These are phyloP conservation scores for Lichtheimia hyalospora DNA, from an alignment of 371 early-diverging fungal genomes.

Conservation along the genomic window DNA sequence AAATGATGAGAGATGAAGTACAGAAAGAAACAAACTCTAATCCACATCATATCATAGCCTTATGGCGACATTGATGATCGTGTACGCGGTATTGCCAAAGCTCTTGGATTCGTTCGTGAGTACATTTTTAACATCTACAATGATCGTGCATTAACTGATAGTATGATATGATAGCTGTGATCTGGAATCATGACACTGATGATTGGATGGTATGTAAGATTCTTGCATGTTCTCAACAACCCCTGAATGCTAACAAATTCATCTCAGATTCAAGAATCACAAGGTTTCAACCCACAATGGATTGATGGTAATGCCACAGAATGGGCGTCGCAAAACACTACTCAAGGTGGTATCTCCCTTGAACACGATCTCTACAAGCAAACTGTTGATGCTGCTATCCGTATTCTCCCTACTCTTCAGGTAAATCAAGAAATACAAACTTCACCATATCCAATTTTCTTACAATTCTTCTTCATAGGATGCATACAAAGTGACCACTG, in stretches of 20 bases:
- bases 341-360: slow-evolving; percentile 53
- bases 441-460: neutral
- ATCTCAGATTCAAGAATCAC: slow-evolving; percentile 27
- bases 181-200: slow-evolving; percentile 51
- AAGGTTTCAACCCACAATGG: slow-evolving; percentile 30
- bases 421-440: slow-evolving; percentile 7
- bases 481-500: slow-evolving; percentile 43
- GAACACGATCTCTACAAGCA: slow-evolving; percentile 55
- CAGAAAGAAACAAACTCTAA: neutral
- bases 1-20: too few relatives aligned
- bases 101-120: slow-evolving; percentile 54
- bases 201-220: slow-evolving; percentile 39
- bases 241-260: too few relatives aligned
- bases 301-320: slow-evolving; percentile 49
- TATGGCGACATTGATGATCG: slow-evolving; percentile 72
- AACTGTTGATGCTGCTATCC: slow-evolving; percentile 63
- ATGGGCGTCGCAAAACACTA: slow-evolving; percentile 48
- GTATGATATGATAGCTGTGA: slow-evolving; percentile 29
- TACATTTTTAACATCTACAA: neutral
- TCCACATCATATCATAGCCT: slow-evolving; percentile 25
- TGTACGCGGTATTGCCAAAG: slow-evolving; percentile 57
- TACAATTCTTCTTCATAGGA: slow-evolving; percentile 12
- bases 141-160: neutral
- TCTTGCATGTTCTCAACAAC: neutral
- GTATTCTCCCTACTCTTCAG: slow-evolving; percentile 50